Percentiles rank a stretch among this genome's conserved stretches.
Conservation (phyloP, 1,139 yeast genomes). For the Debaryomyces singareniensis region DNA sequence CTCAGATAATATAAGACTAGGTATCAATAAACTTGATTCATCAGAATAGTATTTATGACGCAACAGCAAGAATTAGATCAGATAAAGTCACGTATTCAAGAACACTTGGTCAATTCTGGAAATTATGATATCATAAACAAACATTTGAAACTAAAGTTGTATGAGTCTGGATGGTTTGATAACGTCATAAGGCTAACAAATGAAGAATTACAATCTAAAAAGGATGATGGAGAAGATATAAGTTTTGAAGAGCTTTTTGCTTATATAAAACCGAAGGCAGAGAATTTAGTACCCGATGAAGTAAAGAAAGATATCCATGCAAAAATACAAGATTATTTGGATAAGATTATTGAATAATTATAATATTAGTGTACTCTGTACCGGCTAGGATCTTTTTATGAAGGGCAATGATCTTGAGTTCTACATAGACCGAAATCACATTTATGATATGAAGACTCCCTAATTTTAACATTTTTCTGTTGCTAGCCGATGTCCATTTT, state of each 20-base stretch:
- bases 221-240: conserved; percentile 30
- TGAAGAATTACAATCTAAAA: conserved; percentile 22
- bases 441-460: no score
- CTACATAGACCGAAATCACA: no score
- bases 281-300: conserved; percentile 61
- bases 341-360: conserved; percentile 36
- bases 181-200: conserved; percentile 56
- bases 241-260: conserved; percentile 51
- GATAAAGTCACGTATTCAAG: conserved; percentile 59
- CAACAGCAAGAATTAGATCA: conserved; percentile 40
- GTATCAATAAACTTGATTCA: no score
- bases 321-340: conserved; percentile 57
- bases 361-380: no score
- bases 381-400: no score
- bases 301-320: conserved; percentile 56
- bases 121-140: conserved; percentile 68
- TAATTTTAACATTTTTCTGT: no score
- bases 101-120: conserved; percentile 69
- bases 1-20: no score
- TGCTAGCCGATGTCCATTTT: no score
- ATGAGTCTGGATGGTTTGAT: conserved; percentile 85
- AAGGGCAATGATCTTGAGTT: no score
- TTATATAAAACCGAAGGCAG: conserved; percentile 57
- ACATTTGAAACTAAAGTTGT: conserved; percentile 55
- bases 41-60: conserved; percentile 33